Percentiles rank a stretch among this genome's conserved stretches.
Conservation (phyloP, 129 eudicot genomes). For the Dittrichia graveolens region DNA sequence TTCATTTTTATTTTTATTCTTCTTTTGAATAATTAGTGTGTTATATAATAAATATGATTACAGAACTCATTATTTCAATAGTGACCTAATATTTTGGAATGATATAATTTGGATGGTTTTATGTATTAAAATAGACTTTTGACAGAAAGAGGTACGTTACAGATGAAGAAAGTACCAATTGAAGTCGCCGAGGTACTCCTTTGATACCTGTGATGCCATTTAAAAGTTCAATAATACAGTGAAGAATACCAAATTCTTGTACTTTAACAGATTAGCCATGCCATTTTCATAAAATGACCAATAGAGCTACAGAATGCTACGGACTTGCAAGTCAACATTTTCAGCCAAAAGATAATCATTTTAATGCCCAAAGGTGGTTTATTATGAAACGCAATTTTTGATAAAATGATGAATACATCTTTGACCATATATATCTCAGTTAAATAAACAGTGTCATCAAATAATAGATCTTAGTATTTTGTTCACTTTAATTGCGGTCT, state of each 20-base stretch:
- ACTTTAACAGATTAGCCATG: slow-evolving; percentile 1
- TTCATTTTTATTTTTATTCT: no score
- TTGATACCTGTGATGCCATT: slow-evolving; percentile 59
- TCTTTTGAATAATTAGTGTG: no score
- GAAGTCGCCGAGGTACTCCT: slow-evolving; percentile 84
- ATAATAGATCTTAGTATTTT: no score
- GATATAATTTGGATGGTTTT: no score
- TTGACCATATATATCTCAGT: not conserved
- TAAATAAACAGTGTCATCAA: not conserved
- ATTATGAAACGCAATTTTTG: not conserved
- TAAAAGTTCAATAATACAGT: slow-evolving; percentile 8
- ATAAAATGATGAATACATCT: not conserved
- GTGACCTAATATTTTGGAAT: no score
- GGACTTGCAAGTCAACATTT: not conserved
- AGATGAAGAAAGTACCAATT: slow-evolving; percentile 54
- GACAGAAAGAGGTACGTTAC: slow-evolving; percentile 3
- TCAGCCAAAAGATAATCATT: slow-evolving; percentile 13
- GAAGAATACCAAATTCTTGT: not conserved
- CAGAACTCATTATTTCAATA: not conserved
- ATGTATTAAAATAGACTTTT: not conserved
- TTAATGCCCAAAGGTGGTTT: slow-evolving; percentile 9
- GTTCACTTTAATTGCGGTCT: no score
- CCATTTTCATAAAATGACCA: slow-evolving; percentile 11
- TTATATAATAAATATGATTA: not conserved
- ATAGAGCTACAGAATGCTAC: not conserved